A percentile compares a stretch with the other conserved stretches of the same genome.
These are phyloP conservation scores for Diplodia seriata DNA, from an alignment of 2,329 filamentous ascomycete genomes.

Conservation along the genomic window DNA sequence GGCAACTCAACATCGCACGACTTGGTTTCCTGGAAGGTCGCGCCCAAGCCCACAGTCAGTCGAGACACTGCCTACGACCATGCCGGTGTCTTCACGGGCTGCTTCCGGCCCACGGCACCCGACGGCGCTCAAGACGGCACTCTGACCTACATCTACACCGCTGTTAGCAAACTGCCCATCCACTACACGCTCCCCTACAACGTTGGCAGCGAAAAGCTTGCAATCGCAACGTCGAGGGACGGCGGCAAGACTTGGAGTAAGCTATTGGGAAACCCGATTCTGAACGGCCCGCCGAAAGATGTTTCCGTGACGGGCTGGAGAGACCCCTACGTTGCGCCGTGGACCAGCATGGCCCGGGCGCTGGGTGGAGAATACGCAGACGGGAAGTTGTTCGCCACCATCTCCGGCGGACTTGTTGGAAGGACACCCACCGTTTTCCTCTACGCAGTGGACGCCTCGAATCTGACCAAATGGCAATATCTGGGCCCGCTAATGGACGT, in stretches of 20 bases:
- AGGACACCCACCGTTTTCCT: constrained; percentile 56
- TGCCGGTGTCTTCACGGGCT: constrained; percentile 54
- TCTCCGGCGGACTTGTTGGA: constrained; percentile 56
- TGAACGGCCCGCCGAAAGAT: constrained; percentile 44
- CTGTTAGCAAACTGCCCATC: constrained; percentile 50
- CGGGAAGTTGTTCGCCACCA: constrained; percentile 53
- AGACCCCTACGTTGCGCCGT: constrained; percentile 50
- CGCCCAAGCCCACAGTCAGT: constrained; percentile 36
- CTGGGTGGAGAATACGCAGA: constrained; percentile 33
- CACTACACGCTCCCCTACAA: constrained; percentile 51
- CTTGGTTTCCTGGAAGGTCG: constrained; percentile 48
- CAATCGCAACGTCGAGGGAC: constrained; percentile 49
- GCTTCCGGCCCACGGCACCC: constrained; percentile 40
- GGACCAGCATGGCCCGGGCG: constrained; percentile 39
- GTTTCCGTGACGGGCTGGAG: constrained; percentile 52
- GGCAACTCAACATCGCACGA: constrained; percentile 49
- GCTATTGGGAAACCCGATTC: constrained; percentile 47
- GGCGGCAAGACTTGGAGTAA: constrained; percentile 49
- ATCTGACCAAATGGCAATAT: constrained; percentile 56
- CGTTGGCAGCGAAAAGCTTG: constrained; percentile 48
- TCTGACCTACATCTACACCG: constrained; percentile 52
- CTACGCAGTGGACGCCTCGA: constrained; percentile 51
- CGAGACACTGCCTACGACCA: constrained; percentile 49
- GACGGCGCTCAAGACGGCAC: constrained; percentile 38
- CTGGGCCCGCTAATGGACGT: constrained; percentile 53